Percentiles rank a stretch among this genome's conserved stretches.
These are phyloP conservation scores for Exophiala oligosperma DNA, from an alignment of 2,329 filamentous ascomycete genomes.

Conservation along the genomic window DNA sequence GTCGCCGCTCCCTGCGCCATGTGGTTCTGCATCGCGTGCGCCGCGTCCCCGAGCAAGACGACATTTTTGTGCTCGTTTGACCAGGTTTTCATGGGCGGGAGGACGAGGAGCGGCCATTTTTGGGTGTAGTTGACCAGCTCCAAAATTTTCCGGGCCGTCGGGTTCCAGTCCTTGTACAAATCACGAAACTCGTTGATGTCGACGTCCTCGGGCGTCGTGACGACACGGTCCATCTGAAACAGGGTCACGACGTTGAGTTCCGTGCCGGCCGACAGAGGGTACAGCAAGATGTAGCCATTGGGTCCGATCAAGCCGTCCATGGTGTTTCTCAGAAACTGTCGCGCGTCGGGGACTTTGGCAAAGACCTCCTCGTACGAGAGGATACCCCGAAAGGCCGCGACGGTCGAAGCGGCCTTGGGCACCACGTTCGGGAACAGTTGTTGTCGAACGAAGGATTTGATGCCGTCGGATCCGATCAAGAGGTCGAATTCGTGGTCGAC, in stretches of 20 bases:
- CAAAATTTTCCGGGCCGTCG: slow-evolving; percentile 18
- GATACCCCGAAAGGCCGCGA: slow-evolving; percentile 49
- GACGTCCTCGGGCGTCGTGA: slow-evolving; percentile 24
- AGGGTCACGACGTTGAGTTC: slow-evolving; percentile 27
- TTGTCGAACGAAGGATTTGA: slow-evolving; percentile 42
- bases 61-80: slow-evolving; percentile 44
- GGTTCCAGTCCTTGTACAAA: slow-evolving; percentile 22
- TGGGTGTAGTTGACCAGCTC: slow-evolving; percentile 38
- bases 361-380: slow-evolving; percentile 45
- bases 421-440: slow-evolving; percentile 44
- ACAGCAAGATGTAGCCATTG: slow-evolving; percentile 26
- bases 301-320: slow-evolving; percentile 27
- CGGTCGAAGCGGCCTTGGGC: slow-evolving; percentile 41
- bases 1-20: slow-evolving; percentile 49
- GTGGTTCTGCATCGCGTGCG: slow-evolving; percentile 46
- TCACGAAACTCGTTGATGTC: slow-evolving; percentile 19
- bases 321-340: slow-evolving; percentile 20
- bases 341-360: slow-evolving; percentile 23
- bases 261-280: slow-evolving; percentile 23
- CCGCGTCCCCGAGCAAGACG: slow-evolving; percentile 41
- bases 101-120: slow-evolving; percentile 48
- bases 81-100: slow-evolving; percentile 44
- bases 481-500: slow-evolving; percentile 37
- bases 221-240: slow-evolving; percentile 20
- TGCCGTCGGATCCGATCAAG: slow-evolving; percentile 44